phyloP scores from a whole-genome alignment of 352 stramenopile genomes.

The Globisporangium spinosum region DNA sequence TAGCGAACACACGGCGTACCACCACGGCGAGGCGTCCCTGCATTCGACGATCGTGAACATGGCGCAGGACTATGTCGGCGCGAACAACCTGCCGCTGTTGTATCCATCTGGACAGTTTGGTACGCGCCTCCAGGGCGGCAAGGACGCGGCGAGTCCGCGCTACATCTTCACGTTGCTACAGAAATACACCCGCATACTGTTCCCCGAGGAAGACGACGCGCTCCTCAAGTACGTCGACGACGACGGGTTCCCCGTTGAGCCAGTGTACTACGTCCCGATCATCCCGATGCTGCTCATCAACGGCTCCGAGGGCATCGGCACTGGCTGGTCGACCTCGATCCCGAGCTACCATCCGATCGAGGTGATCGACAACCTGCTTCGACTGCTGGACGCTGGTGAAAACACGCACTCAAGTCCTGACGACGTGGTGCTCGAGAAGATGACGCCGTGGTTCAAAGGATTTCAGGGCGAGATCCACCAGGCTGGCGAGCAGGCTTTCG shows the following conservation, averaged over 20 bases:
- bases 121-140: slow-evolving; percentile 97
- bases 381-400: slow-evolving; percentile 65
- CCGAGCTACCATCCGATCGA: slow-evolving; percentile 95
- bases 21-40: slow-evolving; percentile 98
- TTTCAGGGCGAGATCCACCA: slow-evolving; percentile 92
- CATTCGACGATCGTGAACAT: slow-evolving; percentile 98
- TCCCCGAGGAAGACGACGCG: slow-evolving; percentile 97
- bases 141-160: slow-evolving; percentile 95
- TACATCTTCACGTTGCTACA: slow-evolving; percentile 99
- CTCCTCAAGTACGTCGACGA: slow-evolving; percentile 97
- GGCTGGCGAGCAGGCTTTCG: slow-evolving; percentile 61
- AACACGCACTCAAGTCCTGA: slow-evolving; percentile 29
- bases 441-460: slow-evolving; percentile 94
- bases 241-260: slow-evolving; percentile 97
- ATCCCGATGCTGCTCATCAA: slow-evolving; percentile 97
- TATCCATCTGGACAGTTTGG: slow-evolving; percentile 98
- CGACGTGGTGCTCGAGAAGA: slow-evolving; percentile 40
- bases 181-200: slow-evolving; percentile 94
- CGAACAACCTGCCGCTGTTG: slow-evolving; percentile 98
- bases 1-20: slow-evolving; percentile 96
- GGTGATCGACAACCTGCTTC: slow-evolving; percentile 94
- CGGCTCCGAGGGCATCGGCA: slow-evolving; percentile 98
- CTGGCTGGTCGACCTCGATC: slow-evolving; percentile 95
- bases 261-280: slow-evolving; percentile 96
- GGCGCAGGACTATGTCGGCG: slow-evolving; percentile 97